Conservation (phyloP, 176 grass and related monocot genomes). For the Triticum urartu region DNA sequence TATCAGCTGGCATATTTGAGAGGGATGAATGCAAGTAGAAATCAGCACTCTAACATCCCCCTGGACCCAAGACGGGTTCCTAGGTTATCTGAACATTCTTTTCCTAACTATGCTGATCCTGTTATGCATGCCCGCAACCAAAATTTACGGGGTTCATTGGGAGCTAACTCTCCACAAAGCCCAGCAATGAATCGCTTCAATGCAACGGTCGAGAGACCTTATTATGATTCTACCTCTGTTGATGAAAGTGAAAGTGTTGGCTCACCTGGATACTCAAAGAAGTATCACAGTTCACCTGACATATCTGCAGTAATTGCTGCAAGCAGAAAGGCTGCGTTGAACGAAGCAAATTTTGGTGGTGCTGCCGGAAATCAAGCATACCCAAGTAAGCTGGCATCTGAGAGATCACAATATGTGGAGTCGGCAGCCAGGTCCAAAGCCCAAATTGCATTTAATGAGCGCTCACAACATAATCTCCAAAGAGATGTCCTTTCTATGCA, state of each 20-base stretch:
- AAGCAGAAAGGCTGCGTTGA: conserved; percentile 59
- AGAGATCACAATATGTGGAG: conserved; percentile 63
- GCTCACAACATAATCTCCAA: conserved; percentile 56
- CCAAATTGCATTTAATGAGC: conserved; percentile 70
- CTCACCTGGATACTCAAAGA: conserved; percentile 72
- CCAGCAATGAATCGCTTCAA: conserved; percentile 51
- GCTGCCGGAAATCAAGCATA: conserved; percentile 63
- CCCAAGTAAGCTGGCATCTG: conserved; percentile 60
- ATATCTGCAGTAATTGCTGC: conserved; percentile 95
- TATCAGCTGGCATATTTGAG: conserved; percentile 81
- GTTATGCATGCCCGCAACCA: conserved; percentile 54
- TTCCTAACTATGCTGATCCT: conserved; percentile 51
- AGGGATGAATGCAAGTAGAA: conserved; percentile 59
- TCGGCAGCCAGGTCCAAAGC: conserved; percentile 46
- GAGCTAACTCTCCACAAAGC: conserved; percentile 59
- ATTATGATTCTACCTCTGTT: conserved; percentile 66
- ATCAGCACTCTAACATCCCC: conserved; percentile 59
- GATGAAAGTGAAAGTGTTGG: conserved; percentile 50
- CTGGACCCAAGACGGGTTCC: conserved; percentile 50
- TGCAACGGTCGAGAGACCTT: conserved; percentile 57
- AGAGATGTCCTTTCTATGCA: conserved; percentile 59
- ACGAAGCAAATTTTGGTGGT: conserved; percentile 67
- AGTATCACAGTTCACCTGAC: conserved; percentile 99
- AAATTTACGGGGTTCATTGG: conserved; percentile 61
- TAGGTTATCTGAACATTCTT: conserved; percentile 48